A percentile compares a stretch with the other conserved stretches of the same genome.
Conservation (phyloP, 169 alveolate genomes). For the Cyclospora cayetanensis region DNA sequence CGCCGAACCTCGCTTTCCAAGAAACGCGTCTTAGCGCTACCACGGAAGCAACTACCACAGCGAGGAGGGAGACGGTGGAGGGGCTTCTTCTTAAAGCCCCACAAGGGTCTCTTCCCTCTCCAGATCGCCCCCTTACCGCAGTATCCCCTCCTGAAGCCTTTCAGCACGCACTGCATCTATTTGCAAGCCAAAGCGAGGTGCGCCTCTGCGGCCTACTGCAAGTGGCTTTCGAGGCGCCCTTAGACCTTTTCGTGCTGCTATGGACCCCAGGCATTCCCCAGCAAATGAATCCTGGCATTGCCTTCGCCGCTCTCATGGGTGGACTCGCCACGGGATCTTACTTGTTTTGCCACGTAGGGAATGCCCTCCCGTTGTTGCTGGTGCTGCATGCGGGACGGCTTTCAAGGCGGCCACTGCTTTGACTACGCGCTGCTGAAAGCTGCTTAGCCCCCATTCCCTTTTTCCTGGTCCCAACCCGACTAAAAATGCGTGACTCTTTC, state of each 20-base stretch:
- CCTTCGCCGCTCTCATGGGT: conserved; percentile 38
- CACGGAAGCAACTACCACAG: too few relatives aligned
- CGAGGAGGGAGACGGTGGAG: too few relatives aligned
- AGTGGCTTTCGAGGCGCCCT: conserved; percentile 33
- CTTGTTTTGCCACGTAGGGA: background rate
- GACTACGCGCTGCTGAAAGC: background rate
- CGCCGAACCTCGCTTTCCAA: too few relatives aligned
- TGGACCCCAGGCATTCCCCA: background rate
- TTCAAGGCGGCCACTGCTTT: background rate
- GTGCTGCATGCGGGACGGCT: too few relatives aligned
- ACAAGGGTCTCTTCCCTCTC: too few relatives aligned
- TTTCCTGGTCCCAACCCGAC: background rate
- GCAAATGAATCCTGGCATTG: background rate
- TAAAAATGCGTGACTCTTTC: background rate
- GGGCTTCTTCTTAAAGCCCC: too few relatives aligned
- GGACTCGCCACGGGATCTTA: background rate
- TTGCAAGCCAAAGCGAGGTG: background rate
- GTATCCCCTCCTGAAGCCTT: too few relatives aligned
- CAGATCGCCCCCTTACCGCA: too few relatives aligned
- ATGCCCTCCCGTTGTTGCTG: background rate
- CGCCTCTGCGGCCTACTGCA: background rate
- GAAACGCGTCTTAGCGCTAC: too few relatives aligned
- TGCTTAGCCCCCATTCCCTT: background rate
- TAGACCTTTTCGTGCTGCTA: background rate
- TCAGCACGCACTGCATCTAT: background rate